Conservation (phyloP, 2,329 filamentous ascomycete genomes). For the Microascus cirrosus region DNA sequence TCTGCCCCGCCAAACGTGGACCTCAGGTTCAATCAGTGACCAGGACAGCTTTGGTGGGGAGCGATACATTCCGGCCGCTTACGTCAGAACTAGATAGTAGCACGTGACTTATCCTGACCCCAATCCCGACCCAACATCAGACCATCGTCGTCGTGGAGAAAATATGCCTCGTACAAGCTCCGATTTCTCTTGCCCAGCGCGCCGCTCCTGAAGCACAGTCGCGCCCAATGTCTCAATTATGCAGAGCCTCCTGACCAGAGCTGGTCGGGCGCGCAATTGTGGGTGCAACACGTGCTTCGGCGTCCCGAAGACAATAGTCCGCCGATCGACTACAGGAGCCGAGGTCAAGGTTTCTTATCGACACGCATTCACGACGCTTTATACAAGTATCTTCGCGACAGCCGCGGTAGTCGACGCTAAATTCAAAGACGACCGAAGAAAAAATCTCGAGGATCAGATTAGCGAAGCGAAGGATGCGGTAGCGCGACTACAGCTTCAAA, state of each 20-base stretch:
- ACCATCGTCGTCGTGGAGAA: background rate
- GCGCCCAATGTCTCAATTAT: slow-evolving; percentile 34
- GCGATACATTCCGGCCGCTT: background rate
- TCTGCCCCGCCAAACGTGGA: background rate
- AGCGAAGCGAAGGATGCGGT: slow-evolving; percentile 8
- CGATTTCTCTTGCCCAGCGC: background rate
- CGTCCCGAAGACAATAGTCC: slow-evolving; percentile 31
- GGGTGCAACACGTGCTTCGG: slow-evolving; percentile 51
- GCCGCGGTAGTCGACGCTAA: slow-evolving; percentile 52
- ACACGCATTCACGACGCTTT: slow-evolving; percentile 53
- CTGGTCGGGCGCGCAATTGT: slow-evolving; percentile 51
- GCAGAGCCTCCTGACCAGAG: slow-evolving; percentile 59
- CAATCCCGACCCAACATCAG: background rate
- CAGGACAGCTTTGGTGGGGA: background rate
- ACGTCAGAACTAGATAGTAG: background rate
- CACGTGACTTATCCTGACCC: background rate
- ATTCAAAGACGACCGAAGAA: slow-evolving; percentile 43
- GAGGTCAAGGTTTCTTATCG: slow-evolving; percentile 35
- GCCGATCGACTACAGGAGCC: slow-evolving; percentile 27
- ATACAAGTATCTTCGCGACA: slow-evolving; percentile 56
- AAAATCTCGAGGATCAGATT: slow-evolving; percentile 47
- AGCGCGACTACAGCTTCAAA: slow-evolving; percentile 7
- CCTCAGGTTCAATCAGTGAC: background rate
- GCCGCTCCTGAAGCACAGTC: background rate
- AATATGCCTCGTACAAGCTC: background rate